These are phyloP conservation scores for Halophytophthora batemanensis DNA, from an alignment of 352 stramenopile genomes.

Conservation along the genomic window DNA sequence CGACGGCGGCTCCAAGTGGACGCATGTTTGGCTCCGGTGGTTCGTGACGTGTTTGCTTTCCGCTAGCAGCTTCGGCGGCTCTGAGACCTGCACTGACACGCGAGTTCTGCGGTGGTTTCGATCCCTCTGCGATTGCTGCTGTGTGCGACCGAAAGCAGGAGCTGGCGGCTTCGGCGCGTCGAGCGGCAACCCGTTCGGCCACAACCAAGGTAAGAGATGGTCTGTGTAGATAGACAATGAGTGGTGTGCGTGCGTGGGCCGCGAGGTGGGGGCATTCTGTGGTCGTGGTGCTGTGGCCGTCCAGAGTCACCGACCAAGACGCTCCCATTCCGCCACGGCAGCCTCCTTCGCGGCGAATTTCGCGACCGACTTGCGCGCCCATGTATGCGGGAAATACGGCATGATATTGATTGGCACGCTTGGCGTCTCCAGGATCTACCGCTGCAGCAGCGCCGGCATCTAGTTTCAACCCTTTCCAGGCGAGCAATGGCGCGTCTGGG, in stretches of 20 bases:
- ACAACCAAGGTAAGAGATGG: slow-evolving; percentile 35
- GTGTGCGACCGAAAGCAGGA: slow-evolving; percentile 5
- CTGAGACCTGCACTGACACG: not conserved
- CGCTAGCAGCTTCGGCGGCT: slow-evolving; percentile 1
- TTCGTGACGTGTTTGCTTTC: slow-evolving; percentile 13
- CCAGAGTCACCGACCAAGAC: slow-evolving; percentile 1
- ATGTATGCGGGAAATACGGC: slow-evolving; percentile 1
- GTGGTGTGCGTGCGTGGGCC: slow-evolving; percentile 5
- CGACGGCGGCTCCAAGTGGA: too few relatives aligned
- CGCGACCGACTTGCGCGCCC: slow-evolving; percentile 2
- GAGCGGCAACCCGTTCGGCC: slow-evolving; percentile 32
- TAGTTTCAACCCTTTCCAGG: slow-evolving; percentile 29
- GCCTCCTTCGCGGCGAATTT: not conserved
- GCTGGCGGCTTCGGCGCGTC: slow-evolving; percentile 21
- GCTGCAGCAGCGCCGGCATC: not conserved
- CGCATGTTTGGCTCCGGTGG: slow-evolving; percentile 37
- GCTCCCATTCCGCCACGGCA: slow-evolving; percentile 2
- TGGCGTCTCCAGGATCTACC: slow-evolving; percentile 29
- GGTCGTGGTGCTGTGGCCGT: slow-evolving; percentile 8
- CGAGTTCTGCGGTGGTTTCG: not conserved
- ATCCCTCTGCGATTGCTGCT: slow-evolving; percentile 4
- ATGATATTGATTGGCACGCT: slow-evolving; percentile 32
- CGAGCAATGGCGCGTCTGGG: not conserved
- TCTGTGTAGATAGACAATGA: slow-evolving; percentile 5
- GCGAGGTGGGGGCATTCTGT: slow-evolving; percentile 1